These are phyloP conservation scores for Penicillium rolfsii DNA, from an alignment of 2,329 filamentous ascomycete species.

Conservation along the genomic window DNA sequence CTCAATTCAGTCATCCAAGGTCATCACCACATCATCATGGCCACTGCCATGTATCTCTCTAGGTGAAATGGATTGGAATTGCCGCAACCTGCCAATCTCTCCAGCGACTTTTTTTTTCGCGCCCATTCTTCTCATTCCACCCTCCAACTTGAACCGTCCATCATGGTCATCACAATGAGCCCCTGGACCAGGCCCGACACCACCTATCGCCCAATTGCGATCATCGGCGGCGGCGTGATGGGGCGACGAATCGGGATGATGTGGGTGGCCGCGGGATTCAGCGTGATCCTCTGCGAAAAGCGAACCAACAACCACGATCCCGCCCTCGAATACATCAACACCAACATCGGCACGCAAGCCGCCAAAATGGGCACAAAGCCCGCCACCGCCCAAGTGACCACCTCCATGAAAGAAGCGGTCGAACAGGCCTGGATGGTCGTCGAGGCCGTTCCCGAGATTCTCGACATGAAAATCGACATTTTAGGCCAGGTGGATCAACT, in stretches of 20 bases:
- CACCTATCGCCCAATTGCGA: slow-evolving; percentile 26
- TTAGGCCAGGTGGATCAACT: slow-evolving; percentile 18
- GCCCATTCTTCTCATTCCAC: not conserved
- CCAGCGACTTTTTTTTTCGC: not conserved
- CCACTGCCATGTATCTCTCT: not conserved
- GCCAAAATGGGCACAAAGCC: slow-evolving; percentile 20
- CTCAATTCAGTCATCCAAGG: slow-evolving; percentile 4
- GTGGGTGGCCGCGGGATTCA: slow-evolving; percentile 24
- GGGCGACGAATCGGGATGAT: slow-evolving; percentile 30
- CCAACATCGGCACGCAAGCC: slow-evolving; percentile 21
- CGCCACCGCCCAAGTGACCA: slow-evolving; percentile 14
- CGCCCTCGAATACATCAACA: slow-evolving; percentile 21
- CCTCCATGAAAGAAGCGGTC: slow-evolving; percentile 16
- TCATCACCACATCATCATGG: slow-evolving; percentile 17
- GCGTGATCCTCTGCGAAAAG: slow-evolving; percentile 26
- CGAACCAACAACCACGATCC: slow-evolving; percentile 4
- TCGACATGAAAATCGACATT: slow-evolving; percentile 24
- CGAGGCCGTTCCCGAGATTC: slow-evolving; percentile 24
- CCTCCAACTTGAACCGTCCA: not conserved
- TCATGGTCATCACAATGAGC: slow-evolving; percentile 18
- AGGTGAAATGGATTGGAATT: not conserved
- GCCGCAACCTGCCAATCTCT: not conserved
- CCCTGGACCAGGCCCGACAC: slow-evolving; percentile 27
- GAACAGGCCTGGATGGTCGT: slow-evolving; percentile 25
- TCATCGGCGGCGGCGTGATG: slow-evolving; percentile 27